phyloP scores from a whole-genome alignment of 2,329 filamentous ascomycete species.

The Coleophoma eucalyptorum region DNA sequence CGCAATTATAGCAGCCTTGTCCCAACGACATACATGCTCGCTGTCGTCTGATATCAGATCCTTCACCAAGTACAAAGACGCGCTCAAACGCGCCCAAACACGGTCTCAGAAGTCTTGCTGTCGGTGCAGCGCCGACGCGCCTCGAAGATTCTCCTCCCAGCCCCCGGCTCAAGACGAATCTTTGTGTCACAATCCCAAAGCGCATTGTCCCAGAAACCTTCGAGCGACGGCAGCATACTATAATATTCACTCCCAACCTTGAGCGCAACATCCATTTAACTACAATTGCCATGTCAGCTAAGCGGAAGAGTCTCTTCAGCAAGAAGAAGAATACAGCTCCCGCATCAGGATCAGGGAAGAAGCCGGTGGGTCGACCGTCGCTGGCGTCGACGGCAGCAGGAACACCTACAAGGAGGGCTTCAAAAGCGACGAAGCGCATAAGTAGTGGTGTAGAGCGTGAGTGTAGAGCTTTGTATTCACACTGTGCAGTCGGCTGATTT shows the following conservation, averaged over 20 bases:
- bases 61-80: background rate
- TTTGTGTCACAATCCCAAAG: background rate
- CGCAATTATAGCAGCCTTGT: too few relatives aligned
- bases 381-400: background rate
- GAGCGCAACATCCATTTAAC: background rate
- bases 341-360: background rate
- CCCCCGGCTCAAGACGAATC: background rate
- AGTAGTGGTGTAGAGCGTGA: slow-evolving; percentile 6
- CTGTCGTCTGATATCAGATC: background rate
- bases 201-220: background rate
- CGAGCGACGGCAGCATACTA: background rate
- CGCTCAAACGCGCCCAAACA: background rate
- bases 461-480: background rate
- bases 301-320: background rate
- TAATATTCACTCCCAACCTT: background rate
- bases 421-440: background rate
- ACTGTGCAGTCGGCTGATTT: background rate
- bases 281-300: slow-evolving; percentile 3
- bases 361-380: background rate
- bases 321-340: background rate
- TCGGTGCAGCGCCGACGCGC: background rate
- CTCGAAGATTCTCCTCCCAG: background rate
- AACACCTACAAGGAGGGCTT: background rate
- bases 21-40: too few relatives aligned
- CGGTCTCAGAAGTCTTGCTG: background rate